These are phyloP conservation scores for Fraxinus cuspidata DNA, from an alignment of 257 asterid genomes.

Conservation along the genomic window DNA sequence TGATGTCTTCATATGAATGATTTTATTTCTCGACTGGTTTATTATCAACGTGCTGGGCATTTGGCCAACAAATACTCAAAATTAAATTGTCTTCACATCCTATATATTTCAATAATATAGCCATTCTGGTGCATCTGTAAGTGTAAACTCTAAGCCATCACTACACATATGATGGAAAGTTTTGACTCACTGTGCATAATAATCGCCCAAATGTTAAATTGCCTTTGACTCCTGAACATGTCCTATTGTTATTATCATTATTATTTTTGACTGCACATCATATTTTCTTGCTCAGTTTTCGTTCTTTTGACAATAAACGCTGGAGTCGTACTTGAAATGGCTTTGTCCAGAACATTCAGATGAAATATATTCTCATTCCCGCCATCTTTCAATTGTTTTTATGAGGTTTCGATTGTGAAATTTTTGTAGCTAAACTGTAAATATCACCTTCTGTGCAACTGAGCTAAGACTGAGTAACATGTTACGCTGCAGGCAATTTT, in stretches of 20 bases:
- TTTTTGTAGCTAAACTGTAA: too few relatives aligned
- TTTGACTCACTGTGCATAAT: neutral
- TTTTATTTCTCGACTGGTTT: neutral
- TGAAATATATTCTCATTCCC: too few relatives aligned
- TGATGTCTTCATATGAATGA: slow-evolving; percentile 5
- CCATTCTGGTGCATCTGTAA: neutral
- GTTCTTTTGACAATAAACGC: too few relatives aligned
- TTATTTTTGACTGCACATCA: too few relatives aligned
- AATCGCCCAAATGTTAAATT: neutral
- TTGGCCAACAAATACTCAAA: neutral
- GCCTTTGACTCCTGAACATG: too few relatives aligned
- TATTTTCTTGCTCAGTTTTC: too few relatives aligned
- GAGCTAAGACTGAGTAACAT: slow-evolving; percentile 7
- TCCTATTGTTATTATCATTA: too few relatives aligned
- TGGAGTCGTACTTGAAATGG: too few relatives aligned
- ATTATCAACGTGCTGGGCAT: neutral
- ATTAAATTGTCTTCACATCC: neutral
- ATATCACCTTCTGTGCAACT: neutral
- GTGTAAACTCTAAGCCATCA: neutral
- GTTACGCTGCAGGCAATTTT: slow-evolving; percentile 64
- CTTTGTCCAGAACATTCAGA: too few relatives aligned
- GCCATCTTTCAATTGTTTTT: too few relatives aligned
- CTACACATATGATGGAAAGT: neutral
- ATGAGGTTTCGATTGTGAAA: too few relatives aligned
- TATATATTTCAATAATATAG: too few relatives aligned